Base-by-base conservation (phyloP, 176 grass and related monocot species). In the Thalia dealbata region DNA sequence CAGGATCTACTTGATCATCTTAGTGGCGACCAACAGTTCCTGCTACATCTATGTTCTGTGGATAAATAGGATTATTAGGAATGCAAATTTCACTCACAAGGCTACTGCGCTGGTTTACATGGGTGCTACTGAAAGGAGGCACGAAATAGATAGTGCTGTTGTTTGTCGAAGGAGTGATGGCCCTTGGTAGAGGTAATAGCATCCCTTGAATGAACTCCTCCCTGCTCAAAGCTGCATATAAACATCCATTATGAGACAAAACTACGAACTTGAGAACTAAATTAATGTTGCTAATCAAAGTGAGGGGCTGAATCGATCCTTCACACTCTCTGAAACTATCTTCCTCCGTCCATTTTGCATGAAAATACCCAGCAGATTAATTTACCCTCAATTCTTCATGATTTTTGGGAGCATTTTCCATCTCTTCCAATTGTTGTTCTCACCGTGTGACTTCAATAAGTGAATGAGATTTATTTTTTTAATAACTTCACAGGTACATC, bases 151-250 rank as follows among this genome's bases (percentile, higher is more conserved):
- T 14, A 41, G 61, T 77, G 30, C 60, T 84, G 44, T 63, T 73
- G 68, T 55, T 79, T 75, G 77, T 73, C 26, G 54, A 75, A 77
- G 93, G 84, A 75, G 93, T 90, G 22, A 80, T 90, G 16, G 80
- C 78, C 69, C 51, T 65, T 21, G 75, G 88, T 77, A 78, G 64
- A 30, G 79, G 73, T 38, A 82, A 88, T 86, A 86, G 64, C 9
- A 88, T 74, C 21, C 82, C 85, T 19, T 85, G 66, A 76, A 85
- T 54, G 26, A 84, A 78, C 24, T 78, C 79, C 35, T 81, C 80
- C 44, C 83, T 76, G 72, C 88, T 85, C 44, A 85, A 68, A 63
- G 81, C 90, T 99, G 78, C 83, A 88, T 4, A 50, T 21, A 81
- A 76, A 86, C 50, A 3, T 61, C 76, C 8, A 70, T 50, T 19